phyloP scores from a whole-genome alignment of 2,329 filamentous ascomycete genomes.

The Hypoxylon sp. region DNA sequence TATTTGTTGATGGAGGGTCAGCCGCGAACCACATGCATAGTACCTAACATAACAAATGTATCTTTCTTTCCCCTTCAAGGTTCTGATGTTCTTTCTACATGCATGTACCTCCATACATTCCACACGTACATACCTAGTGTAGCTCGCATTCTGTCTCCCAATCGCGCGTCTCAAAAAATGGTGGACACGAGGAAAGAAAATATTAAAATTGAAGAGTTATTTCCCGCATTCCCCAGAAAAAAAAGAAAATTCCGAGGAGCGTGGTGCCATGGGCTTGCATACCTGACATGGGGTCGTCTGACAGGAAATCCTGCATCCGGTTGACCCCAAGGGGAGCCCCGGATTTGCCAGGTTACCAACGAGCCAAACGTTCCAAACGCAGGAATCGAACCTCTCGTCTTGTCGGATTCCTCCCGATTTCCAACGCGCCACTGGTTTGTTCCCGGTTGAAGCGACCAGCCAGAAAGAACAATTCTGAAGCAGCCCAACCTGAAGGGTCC shows the following conservation, averaged over 20 bases:
- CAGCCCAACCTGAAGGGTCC: constrained; percentile 28
- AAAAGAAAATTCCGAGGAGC: constrained; percentile 21
- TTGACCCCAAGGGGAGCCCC: constrained; percentile 40
- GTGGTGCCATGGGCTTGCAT: constrained; percentile 39
- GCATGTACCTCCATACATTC: no score
- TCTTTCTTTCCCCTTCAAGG: constrained; percentile 4
- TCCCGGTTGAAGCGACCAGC: constrained; percentile 7
- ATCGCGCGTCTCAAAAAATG: constrained; percentile 9
- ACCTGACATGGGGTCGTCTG: constrained; percentile 39
- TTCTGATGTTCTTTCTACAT: no score
- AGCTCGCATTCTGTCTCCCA: constrained; percentile 11
- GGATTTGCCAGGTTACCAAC: constrained; percentile 35
- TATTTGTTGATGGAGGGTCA: constrained; percentile 3
- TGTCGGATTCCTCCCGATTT: constrained; percentile 39
- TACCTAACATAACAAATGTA: constrained; percentile 6
- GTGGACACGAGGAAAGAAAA: constrained; percentile 12
- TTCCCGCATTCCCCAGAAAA: constrained; percentile 42
- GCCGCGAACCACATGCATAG: not conserved
- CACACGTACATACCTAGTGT: no score
- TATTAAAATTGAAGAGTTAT: constrained; percentile 33
- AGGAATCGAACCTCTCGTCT: constrained; percentile 33
- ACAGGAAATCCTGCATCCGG: constrained; percentile 42
- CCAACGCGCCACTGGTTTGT: constrained; percentile 9
- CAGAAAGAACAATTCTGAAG: constrained; percentile 12
- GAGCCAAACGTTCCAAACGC: constrained; percentile 13